A percentile compares a stretch with the other conserved stretches of the same genome.
Evolutionary conservation across 148 eudicot genomes (phyloP).

Genomic region (Rhododendron mucronatum): DNA sequence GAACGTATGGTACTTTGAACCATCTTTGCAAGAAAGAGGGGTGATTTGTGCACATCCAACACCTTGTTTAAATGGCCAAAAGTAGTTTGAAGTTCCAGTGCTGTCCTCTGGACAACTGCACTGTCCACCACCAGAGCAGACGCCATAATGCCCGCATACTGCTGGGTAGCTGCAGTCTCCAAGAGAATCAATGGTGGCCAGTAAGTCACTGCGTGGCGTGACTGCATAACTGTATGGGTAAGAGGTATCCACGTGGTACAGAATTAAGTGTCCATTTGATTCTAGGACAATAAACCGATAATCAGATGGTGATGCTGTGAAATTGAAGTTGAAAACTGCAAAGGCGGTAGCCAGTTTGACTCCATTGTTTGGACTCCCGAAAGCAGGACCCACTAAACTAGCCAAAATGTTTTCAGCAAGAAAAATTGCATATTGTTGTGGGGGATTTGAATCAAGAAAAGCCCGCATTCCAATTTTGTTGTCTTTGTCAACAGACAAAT

Average conservation of each 20-base stretch:
- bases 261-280: conserved; percentile 14
- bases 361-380: neutral
- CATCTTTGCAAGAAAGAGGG: conserved; percentile 2
- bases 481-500: neutral
- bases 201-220: neutral
- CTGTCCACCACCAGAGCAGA: neutral
- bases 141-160: conserved; percentile 17
- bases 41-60: conserved; percentile 6
- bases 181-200: neutral
- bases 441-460: conserved; percentile 5
- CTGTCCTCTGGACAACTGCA: conserved; percentile 8
- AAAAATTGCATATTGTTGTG: neutral
- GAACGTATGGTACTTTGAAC: neutral
- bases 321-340: neutral
- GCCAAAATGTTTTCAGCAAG: too few species aligned
- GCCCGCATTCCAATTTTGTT: conserved; percentile 8
- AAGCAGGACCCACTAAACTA: neutral
- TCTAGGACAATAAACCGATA: conserved; percentile 3
- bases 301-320: neutral
- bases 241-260: neutral
- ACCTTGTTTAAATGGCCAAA: neutral
- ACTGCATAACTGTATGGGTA: neutral
- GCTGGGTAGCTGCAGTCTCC: conserved; percentile 11
- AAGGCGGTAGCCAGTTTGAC: neutral
- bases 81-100: neutral